Evolutionary conservation across 1,284 basidiomycete species (phyloP).

Genomic region (Sporisorium scitamineum): DNA sequence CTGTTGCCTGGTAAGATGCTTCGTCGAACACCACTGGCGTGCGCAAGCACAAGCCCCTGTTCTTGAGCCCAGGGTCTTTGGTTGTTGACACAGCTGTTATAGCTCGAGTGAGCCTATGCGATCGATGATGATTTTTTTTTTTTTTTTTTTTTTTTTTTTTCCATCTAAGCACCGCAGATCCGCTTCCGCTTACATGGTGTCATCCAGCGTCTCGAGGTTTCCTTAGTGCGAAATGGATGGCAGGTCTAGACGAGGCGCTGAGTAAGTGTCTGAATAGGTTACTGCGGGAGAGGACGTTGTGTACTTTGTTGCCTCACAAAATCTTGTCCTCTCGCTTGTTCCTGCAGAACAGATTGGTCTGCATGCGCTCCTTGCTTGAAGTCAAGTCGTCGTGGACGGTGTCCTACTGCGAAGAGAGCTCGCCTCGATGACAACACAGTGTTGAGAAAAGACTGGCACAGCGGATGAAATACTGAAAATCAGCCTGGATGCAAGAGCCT

Average conservation of each 20-base stretch:
- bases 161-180: neutral
- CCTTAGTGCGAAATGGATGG: neutral
- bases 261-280: too few relatives aligned
- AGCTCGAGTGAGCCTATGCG: neutral
- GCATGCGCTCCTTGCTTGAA: neutral
- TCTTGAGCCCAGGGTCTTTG: too few relatives aligned
- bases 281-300: neutral
- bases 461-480: too few relatives aligned
- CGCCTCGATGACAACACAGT: too few relatives aligned
- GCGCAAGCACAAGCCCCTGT: too few relatives aligned
- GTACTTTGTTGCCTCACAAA: neutral
- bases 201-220: neutral
- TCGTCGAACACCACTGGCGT: neutral
- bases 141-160: neutral
- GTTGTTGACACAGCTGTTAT: too few relatives aligned
- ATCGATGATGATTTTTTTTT: neutral
- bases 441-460: too few relatives aligned
- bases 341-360: neutral
- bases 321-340: neutral
- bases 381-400: too few relatives aligned
- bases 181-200: neutral
- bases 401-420: neutral
- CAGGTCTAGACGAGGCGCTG: neutral
- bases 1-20: neutral
- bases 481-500: neutral